phyloP scores from a whole-genome alignment of 495 filamentous ascomycete species.

The Chaetomium cochliodes region DNA sequence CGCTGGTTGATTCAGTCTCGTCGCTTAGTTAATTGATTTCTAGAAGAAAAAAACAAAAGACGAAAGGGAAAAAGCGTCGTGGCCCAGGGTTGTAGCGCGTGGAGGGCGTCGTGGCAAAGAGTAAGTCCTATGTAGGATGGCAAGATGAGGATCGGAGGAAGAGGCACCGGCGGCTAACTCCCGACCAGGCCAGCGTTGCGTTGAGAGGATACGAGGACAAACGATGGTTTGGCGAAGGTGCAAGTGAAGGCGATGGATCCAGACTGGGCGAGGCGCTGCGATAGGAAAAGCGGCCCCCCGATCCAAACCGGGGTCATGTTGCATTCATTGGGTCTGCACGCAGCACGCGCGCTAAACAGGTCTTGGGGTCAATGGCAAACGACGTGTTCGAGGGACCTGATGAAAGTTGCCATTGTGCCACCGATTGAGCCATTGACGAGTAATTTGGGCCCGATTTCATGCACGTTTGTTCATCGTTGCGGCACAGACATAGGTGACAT shows the following conservation, averaged over 20 bases:
- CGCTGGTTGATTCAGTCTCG: background rate
- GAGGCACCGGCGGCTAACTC: constrained; percentile 14
- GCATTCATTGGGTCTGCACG: constrained; percentile 15
- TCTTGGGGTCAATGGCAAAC: background rate
- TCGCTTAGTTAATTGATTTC: background rate
- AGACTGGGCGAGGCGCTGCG: background rate
- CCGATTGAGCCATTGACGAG: too few species aligned
- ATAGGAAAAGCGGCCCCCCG: constrained; percentile 18
- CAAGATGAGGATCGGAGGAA: constrained; percentile 12
- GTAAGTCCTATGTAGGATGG: background rate
- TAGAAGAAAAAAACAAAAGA: background rate
- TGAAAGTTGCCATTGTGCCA: too few species aligned
- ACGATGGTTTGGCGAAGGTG: constrained; percentile 7
- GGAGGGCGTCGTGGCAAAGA: background rate
- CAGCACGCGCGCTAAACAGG: constrained; percentile 8
- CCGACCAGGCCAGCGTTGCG: background rate
- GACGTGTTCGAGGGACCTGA: too few species aligned
- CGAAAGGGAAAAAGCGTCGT: background rate
- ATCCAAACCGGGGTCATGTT: constrained; percentile 13
- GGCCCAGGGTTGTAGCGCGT: background rate
- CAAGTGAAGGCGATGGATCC: background rate
- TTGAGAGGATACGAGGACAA: constrained; percentile 14
- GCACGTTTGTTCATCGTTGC: too few species aligned
- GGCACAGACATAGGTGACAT: too few species aligned
- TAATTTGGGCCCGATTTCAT: too few species aligned